Evolutionary conservation across 306 rosid species (phyloP).

Genomic region (Casuarina cunninghamiana): DNA sequence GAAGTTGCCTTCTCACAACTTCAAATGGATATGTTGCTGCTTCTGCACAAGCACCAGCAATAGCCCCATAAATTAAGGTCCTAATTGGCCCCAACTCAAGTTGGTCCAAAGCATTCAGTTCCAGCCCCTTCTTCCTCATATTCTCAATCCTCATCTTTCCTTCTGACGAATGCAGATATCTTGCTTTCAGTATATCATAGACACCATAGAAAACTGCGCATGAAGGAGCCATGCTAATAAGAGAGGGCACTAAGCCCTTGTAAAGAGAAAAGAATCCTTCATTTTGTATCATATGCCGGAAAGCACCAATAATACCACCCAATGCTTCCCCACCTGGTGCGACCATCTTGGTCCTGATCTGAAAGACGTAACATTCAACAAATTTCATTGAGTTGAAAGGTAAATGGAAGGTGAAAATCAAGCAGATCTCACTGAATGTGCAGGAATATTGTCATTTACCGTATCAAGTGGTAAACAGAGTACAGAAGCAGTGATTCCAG

Average conservation of each 20-base stretch:
- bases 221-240: conserved; percentile 93
- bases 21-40: conserved; percentile 94
- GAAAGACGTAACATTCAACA: conserved; percentile 24
- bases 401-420: conserved; percentile 11
- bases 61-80: conserved; percentile 85
- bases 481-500: conserved; percentile 80
- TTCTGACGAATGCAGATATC: conserved; percentile 85
- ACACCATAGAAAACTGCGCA: conserved; percentile 97
- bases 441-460: conserved; percentile 45
- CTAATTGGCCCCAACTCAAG: conserved; percentile 88
- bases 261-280: conserved; percentile 93
- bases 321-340: conserved; percentile 97
- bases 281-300: conserved; percentile 74
- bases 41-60: conserved; percentile 98
- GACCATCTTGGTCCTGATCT: conserved; percentile 92
- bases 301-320: conserved; percentile 92
- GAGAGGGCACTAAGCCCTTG: conserved; percentile 93
- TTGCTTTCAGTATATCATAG: conserved; percentile 78
- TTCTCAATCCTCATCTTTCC: conserved; percentile 76
- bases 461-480: conserved; percentile 96
- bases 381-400: conserved; percentile 16
- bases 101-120: conserved; percentile 79
- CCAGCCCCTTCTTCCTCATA: conserved; percentile 66
- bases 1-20: conserved; percentile 89
- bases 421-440: neutral